Evolutionary conservation across 768 basidiomycete genomes (phyloP).

Genomic region (Lactifluus pinguis): DNA sequence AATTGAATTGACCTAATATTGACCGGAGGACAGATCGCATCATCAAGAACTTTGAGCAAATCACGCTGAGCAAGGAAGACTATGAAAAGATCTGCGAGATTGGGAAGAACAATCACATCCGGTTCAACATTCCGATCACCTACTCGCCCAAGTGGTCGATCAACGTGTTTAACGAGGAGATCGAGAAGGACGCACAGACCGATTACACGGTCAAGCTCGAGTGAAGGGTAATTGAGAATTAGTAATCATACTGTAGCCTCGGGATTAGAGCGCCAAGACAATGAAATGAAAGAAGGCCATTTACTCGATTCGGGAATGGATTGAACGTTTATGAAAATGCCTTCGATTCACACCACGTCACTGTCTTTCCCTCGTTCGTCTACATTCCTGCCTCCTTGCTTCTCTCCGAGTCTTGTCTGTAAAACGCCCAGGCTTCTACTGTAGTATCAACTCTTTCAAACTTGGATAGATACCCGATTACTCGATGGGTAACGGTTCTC

Average conservation of each 20-base stretch:
- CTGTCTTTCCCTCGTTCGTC: background rate
- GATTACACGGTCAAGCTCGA: slow-evolving; percentile 1
- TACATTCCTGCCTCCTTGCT: background rate
- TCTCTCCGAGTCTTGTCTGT: background rate
- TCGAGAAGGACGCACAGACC: slow-evolving; percentile 31
- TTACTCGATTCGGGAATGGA: background rate
- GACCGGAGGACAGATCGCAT: slow-evolving; percentile 40
- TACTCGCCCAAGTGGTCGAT: slow-evolving; percentile 63
- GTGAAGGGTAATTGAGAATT: background rate
- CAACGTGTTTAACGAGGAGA: slow-evolving; percentile 56
- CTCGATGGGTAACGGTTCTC: slow-evolving; percentile 63
- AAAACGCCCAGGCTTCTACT: background rate
- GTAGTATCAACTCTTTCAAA: background rate
- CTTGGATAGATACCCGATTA: background rate
- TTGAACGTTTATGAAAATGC: background rate
- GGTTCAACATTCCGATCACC: slow-evolving; percentile 56
- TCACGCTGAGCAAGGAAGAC: slow-evolving; percentile 57
- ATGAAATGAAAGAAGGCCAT: background rate
- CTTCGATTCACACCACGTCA: background rate
- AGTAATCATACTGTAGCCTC: background rate
- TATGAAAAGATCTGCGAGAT: slow-evolving; percentile 49
- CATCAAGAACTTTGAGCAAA: slow-evolving; percentile 68
- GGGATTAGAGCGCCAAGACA: too few relatives aligned
- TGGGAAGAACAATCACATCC: slow-evolving; percentile 38
- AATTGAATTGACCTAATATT: background rate